Conservation (phyloP, 345 rosid species). For the Corchorus olitorius region DNA sequence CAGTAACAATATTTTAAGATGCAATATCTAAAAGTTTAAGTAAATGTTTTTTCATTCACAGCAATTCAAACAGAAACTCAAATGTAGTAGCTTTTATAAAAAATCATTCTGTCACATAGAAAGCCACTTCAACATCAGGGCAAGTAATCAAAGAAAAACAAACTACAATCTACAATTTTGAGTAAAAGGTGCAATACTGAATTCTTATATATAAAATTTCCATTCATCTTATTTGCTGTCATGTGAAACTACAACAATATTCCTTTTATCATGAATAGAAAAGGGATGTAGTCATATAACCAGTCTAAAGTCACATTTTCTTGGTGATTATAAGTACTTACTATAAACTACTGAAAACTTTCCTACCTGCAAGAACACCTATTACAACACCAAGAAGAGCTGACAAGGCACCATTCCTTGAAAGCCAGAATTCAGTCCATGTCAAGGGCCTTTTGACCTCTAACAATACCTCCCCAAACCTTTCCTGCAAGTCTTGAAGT, state of each 20-base stretch:
- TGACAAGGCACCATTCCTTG: conserved; percentile 72
- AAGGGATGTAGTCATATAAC: background rate
- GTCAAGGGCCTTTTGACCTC: conserved; percentile 70
- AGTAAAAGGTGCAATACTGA: background rate
- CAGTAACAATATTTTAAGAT: background rate
- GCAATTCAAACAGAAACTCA: background rate
- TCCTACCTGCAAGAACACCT: conserved; percentile 53
- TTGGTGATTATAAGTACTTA: background rate
- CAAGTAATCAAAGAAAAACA: conserved; percentile 2
- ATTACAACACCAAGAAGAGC: conserved; percentile 44
- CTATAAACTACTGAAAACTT: conserved; percentile 25
- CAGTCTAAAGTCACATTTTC: conserved; percentile 11
- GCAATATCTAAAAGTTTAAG: background rate
- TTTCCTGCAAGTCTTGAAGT: conserved; percentile 62
- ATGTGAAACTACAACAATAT: background rate
- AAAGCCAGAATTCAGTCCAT: conserved; percentile 80
- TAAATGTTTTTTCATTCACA: background rate
- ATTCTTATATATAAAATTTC: background rate
- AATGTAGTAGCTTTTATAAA: background rate
- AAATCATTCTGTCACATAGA: background rate
- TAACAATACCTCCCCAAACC: conserved; percentile 50
- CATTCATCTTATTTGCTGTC: conserved; percentile 9
- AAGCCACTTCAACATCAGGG: background rate
- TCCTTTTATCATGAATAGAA: background rate
- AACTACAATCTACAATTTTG: background rate